Evolutionary conservation across 768 basidiomycete genomes (phyloP).

Genomic region (Tylopilus rubrobrunneus): DNA sequence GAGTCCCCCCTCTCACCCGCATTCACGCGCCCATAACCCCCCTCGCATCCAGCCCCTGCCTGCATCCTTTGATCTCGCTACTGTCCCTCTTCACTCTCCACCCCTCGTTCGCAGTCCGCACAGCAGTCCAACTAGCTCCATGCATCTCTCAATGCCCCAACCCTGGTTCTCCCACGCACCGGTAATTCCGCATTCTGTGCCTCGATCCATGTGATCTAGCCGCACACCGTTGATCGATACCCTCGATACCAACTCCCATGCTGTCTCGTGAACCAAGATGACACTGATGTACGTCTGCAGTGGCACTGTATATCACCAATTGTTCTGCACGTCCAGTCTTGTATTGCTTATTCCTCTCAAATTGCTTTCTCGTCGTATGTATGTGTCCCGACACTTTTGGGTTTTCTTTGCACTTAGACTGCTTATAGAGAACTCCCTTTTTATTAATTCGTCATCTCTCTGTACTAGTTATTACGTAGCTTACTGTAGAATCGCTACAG

Average conservation of each 20-base stretch:
- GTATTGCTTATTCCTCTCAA: constrained; percentile 1
- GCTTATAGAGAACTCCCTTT: not conserved
- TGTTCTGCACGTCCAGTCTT: not conserved
- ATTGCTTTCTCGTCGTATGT: not conserved
- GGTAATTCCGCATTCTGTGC: not conserved
- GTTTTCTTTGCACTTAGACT: constrained; percentile 4
- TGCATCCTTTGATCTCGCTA: constrained; percentile 2
- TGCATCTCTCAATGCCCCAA: constrained; percentile 22
- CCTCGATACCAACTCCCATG: not conserved
- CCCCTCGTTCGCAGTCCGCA: constrained; percentile 9
- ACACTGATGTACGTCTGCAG: constrained; percentile 4
- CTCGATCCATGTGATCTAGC: not conserved
- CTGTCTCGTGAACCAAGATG: not conserved
- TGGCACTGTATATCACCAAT: constrained; percentile 1
- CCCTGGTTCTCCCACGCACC: constrained; percentile 16
- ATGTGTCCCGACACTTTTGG: too few species aligned
- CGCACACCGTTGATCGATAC: constrained; percentile 15
- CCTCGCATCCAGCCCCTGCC: not conserved
- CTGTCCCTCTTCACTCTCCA: not conserved
- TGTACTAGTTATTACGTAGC: constrained; percentile 16
- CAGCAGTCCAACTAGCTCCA: constrained; percentile 3
- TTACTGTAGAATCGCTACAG: constrained; percentile 13
- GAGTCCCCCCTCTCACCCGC: not conserved
- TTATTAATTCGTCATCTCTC: constrained; percentile 1
- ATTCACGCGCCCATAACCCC: not conserved